Conservation (phyloP, 768 basidiomycete genomes). For the Phaeolepiota aurea region DNA sequence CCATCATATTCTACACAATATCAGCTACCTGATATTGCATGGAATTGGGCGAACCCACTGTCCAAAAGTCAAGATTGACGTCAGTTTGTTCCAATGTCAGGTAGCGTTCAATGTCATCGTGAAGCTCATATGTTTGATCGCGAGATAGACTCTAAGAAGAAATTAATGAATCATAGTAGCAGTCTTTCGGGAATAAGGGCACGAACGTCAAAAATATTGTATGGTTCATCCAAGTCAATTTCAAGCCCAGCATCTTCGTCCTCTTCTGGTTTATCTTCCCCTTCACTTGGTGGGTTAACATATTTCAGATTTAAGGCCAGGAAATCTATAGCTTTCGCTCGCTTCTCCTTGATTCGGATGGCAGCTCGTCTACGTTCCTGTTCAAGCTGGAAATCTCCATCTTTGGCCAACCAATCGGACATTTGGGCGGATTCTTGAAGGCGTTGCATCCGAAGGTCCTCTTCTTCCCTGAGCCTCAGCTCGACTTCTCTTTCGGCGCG, state of each 20-base stretch:
- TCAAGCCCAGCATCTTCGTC: slow-evolving; percentile 87
- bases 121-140: slow-evolving; percentile 86
- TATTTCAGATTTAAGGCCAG: slow-evolving; percentile 93
- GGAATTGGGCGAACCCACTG: slow-evolving; percentile 39
- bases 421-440: slow-evolving; percentile 93
- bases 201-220: slow-evolving; percentile 91
- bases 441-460: slow-evolving; percentile 82
- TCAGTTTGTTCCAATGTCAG: slow-evolving; percentile 78
- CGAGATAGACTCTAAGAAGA: slow-evolving; percentile 65
- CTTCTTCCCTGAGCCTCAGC: slow-evolving; percentile 81
- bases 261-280: slow-evolving; percentile 51
- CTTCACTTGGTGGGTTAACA: slow-evolving; percentile 60
- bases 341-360: slow-evolving; percentile 91
- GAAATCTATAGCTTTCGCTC: slow-evolving; percentile 98
- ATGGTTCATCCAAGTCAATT: slow-evolving; percentile 97
- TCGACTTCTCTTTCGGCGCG: slow-evolving; percentile 93
- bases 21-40: not conserved
- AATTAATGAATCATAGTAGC: slow-evolving; percentile 10
- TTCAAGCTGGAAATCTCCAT: slow-evolving; percentile 94
- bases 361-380: slow-evolving; percentile 87
- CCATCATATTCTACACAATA: slow-evolving; percentile 81
- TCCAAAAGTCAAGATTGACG: slow-evolving; percentile 95
- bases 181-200: too few relatives aligned
- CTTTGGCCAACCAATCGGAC: slow-evolving; percentile 96
- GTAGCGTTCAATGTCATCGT: slow-evolving; percentile 91